Conservation (phyloP, 139 green algal genomes). For the Chlorella sp. region DNA sequence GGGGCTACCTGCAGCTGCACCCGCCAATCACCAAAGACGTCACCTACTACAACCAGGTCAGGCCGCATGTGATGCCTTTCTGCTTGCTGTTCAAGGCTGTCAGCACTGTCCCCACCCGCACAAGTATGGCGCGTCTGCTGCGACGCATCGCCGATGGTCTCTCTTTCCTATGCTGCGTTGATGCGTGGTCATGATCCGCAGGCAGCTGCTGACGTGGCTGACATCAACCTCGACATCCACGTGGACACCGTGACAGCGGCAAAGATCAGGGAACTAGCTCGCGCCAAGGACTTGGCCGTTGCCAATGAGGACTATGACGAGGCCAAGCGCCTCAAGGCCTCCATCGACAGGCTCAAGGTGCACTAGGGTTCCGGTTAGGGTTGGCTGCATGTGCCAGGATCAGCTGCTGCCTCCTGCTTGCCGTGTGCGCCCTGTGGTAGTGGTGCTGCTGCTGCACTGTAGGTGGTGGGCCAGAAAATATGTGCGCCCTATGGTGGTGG, state of each 20-base stretch:
- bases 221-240: conserved; percentile 63
- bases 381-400: neutral
- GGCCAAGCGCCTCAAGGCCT: conserved; percentile 77
- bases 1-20: conserved; percentile 36
- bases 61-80: too few species aligned
- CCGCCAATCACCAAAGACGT: conserved; percentile 22
- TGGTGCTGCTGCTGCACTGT: too few species aligned
- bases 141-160: too few species aligned
- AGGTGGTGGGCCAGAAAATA: too few species aligned
- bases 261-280: conserved; percentile 54
- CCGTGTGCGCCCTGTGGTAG: too few species aligned
- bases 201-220: conserved; percentile 46
- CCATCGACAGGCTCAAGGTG: conserved; percentile 60
- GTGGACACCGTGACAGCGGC: conserved; percentile 61
- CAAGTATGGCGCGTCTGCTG: too few species aligned
- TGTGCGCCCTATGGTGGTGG: too few species aligned
- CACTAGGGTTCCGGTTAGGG: neutral
- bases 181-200: too few species aligned
- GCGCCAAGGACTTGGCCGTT: conserved; percentile 72
- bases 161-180: too few species aligned
- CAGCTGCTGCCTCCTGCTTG: too few species aligned
- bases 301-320: conserved; percentile 90
- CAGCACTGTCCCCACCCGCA: too few species aligned
- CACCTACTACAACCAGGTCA: conserved; percentile 46
- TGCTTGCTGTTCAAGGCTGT: too few species aligned